Evolutionary conservation across 768 basidiomycete genomes (phyloP).

Genomic region (Naematelia aurantialba): DNA sequence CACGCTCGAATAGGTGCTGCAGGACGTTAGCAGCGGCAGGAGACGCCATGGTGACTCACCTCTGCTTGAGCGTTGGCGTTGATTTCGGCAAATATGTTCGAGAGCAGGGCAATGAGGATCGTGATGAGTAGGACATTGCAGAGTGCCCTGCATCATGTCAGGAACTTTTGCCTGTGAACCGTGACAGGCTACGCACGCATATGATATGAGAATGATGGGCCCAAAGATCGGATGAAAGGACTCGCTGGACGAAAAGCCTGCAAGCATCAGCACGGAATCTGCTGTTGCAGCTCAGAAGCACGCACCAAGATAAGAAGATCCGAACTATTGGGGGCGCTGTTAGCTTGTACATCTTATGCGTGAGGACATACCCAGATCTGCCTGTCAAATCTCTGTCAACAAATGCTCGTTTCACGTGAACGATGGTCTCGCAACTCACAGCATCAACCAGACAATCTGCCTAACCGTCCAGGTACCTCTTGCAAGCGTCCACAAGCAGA

Average conservation of each 20-base stretch:
- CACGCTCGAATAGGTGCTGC: conserved; percentile 80
- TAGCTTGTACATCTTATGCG: neutral
- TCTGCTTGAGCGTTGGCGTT: conserved; percentile 67
- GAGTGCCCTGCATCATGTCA: conserved; percentile 23
- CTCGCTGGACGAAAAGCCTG: conserved; percentile 43
- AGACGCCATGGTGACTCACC: conserved; percentile 44
- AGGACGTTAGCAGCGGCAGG: neutral
- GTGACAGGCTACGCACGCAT: conserved; percentile 37
- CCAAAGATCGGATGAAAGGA: conserved; percentile 50
- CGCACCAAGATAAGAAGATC: conserved; percentile 41
- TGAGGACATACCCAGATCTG: conserved; percentile 39
- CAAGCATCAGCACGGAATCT: neutral
- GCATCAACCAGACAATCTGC: conserved; percentile 50
- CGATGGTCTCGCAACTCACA: conserved; percentile 33
- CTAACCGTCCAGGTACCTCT: conserved; percentile 47
- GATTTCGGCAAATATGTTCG: conserved; percentile 79
- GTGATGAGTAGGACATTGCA: conserved; percentile 49
- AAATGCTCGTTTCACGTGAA: neutral
- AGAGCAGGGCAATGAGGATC: conserved; percentile 80
- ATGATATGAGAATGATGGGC: conserved; percentile 46
- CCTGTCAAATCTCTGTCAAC: conserved; percentile 1
- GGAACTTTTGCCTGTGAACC: neutral
- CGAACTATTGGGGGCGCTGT: conserved; percentile 22
- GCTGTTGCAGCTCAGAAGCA: neutral
- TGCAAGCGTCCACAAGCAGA: conserved; percentile 48